These are phyloP conservation scores for Kazachstania sp. DNA, from an alignment of 1,139 yeast genomes.

Conservation along the genomic window DNA sequence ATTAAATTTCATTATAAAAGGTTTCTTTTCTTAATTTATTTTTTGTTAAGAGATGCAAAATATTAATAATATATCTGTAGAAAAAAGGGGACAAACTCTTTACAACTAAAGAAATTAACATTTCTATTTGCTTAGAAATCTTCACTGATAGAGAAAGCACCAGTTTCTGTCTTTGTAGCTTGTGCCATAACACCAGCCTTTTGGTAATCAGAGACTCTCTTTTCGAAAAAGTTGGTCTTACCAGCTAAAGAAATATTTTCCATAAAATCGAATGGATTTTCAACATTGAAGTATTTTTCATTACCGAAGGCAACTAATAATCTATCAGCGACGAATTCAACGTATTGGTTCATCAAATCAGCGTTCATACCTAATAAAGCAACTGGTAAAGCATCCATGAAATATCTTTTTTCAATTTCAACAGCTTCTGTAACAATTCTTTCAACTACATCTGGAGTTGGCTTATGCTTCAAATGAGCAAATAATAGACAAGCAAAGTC, in stretches of 20 bases:
- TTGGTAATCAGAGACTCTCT: conserved; percentile 97
- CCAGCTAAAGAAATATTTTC: conserved; percentile 97
- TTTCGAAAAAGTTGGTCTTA: conserved; percentile 97
- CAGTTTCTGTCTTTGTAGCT: conserved; percentile 35
- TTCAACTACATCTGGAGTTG: conserved; percentile 68
- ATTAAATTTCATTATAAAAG: not conserved
- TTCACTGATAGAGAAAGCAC: conserved; percentile 44
- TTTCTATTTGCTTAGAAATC: conserved; percentile 34
- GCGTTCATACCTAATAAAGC: conserved; percentile 92
- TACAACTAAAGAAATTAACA: too few relatives aligned
- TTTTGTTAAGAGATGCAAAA: too few relatives aligned
- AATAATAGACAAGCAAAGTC: conserved; percentile 95
- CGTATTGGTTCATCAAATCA: conserved; percentile 92
- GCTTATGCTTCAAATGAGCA: conserved; percentile 87
- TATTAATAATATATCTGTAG: not conserved
- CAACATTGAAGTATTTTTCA: conserved; percentile 74
- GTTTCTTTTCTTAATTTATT: too few relatives aligned
- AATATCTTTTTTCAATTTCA: conserved; percentile 84
- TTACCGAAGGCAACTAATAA: conserved; percentile 84
- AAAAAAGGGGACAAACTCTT: not conserved
- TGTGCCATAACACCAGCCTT: conserved; percentile 96
- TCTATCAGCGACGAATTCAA: conserved; percentile 96
- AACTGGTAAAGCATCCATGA: conserved; percentile 91
- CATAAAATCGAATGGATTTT: conserved; percentile 97
- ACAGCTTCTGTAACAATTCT: conserved; percentile 92